Percentiles rank a stretch among this genome's conserved stretches.
Conservation (phyloP, 2,329 filamentous ascomycete genomes). For the Diaporthe sp. region DNA sequence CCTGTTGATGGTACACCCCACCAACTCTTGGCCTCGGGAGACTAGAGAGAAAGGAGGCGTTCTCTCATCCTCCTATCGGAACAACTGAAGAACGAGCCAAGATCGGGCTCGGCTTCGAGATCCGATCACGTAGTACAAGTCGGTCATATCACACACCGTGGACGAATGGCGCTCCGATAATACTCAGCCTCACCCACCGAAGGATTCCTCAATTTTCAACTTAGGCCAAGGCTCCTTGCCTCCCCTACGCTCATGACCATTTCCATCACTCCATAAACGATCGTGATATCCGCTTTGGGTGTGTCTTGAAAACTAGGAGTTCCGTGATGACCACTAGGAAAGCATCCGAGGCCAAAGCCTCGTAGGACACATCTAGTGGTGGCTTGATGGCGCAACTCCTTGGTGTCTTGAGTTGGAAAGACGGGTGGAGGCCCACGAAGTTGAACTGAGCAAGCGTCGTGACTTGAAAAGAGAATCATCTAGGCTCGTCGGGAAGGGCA, state of each 20-base stretch:
- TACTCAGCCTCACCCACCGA: neutral
- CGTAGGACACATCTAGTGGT: neutral
- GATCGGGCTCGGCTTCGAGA: neutral
- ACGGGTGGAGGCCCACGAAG: neutral
- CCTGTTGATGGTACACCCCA: too few relatives aligned
- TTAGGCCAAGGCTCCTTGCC: neutral
- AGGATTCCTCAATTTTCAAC: neutral
- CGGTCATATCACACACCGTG: neutral
- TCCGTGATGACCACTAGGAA: too few relatives aligned
- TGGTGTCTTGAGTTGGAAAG: neutral
- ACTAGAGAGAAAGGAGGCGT: neutral
- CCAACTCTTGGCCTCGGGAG: neutral
- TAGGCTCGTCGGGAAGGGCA: neutral
- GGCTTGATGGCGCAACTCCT: neutral
- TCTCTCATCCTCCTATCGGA: neutral
- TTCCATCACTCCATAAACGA: neutral
- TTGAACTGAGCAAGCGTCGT: neutral
- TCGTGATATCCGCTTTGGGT: rapidly evolving
- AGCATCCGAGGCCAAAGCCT: too few relatives aligned
- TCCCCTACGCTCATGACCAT: neutral
- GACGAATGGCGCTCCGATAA: neutral
- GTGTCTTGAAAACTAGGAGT: rapidly evolving
- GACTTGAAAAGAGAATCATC: rapidly evolving
- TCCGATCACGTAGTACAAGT: neutral
- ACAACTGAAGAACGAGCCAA: neutral